Percentiles rank a stretch among this genome's conserved stretches.
Evolutionary conservation across 371 early-diverging fungal species (phyloP).

Genomic region (Funneliformis caledonium): DNA sequence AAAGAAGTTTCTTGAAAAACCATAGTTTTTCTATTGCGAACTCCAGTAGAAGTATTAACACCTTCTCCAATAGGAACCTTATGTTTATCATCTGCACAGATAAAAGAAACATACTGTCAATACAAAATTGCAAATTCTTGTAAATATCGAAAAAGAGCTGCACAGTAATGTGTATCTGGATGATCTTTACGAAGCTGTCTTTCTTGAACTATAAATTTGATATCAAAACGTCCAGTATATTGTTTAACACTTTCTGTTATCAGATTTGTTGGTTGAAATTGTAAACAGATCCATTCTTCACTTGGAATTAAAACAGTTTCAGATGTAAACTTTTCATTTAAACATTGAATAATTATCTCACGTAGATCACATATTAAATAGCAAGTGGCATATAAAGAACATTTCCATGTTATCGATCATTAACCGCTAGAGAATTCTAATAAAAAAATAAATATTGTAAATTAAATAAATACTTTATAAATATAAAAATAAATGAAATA

Average conservation of each 20-base stretch:
- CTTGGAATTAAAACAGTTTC: background rate
- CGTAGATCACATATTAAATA: background rate
- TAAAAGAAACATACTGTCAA: background rate
- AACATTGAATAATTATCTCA: background rate
- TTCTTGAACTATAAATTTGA: background rate
- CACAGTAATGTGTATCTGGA: background rate
- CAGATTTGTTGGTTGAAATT: background rate
- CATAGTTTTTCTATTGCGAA: background rate
- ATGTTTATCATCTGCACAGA: background rate
- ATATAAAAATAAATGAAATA: background rate
- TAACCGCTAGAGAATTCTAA: background rate
- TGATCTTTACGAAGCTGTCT: conserved; percentile 4
- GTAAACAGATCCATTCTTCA: background rate
- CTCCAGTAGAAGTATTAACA: background rate
- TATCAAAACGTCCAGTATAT: background rate
- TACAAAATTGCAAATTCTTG: background rate
- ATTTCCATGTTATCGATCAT: background rate
- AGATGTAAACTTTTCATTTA: background rate
- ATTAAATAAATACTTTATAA: background rate
- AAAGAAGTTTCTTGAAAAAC: background rate
- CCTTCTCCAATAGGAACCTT: background rate
- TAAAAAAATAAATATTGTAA: background rate
- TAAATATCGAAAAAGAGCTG: background rate
- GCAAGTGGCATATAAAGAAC: conserved; percentile 10
- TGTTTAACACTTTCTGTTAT: background rate